These are phyloP conservation scores for Cystobasidium onofrii DNA, from an alignment of 768 basidiomycete genomes.

Conservation along the genomic window DNA sequence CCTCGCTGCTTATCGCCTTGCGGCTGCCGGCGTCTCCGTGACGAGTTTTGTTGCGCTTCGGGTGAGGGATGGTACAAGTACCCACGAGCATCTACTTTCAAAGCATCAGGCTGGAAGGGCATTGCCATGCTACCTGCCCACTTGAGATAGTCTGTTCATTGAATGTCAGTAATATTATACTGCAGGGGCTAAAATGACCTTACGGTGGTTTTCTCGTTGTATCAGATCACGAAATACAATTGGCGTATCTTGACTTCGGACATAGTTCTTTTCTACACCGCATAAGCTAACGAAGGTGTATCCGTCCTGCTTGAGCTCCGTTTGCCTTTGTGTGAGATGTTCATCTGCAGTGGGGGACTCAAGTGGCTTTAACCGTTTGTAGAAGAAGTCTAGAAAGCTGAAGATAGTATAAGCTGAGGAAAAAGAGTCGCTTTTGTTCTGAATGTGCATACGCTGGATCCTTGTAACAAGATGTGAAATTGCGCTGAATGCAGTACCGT, in stretches of 20 bases:
- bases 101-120: slow-evolving; percentile 24
- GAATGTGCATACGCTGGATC: slow-evolving; percentile 28
- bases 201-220: background rate
- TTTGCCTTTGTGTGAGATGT: background rate
- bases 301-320: background rate
- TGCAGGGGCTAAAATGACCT: background rate
- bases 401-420: background rate
- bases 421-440: no score
- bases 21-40: background rate
- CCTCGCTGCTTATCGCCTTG: no score
- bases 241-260: slow-evolving; percentile 32
- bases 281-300: slow-evolving; percentile 36
- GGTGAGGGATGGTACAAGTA: slow-evolving; percentile 39
- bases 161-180: no score
- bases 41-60: background rate
- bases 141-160: slow-evolving; percentile 18
- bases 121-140: slow-evolving; percentile 29
- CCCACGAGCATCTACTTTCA: slow-evolving; percentile 27
- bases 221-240: slow-evolving; percentile 36
- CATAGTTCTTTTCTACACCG: slow-evolving; percentile 34
- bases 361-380: slow-evolving; percentile 20
- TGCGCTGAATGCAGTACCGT: slow-evolving; percentile 14
- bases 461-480: slow-evolving; percentile 34
- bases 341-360: background rate
- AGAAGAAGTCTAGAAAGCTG: slow-evolving; percentile 37